A percentile compares a stretch with the other conserved stretches of the same genome.
These are phyloP conservation scores for Aspergillus glaucus DNA, from an alignment of 2,329 filamentous ascomycete species.

Conservation along the genomic window DNA sequence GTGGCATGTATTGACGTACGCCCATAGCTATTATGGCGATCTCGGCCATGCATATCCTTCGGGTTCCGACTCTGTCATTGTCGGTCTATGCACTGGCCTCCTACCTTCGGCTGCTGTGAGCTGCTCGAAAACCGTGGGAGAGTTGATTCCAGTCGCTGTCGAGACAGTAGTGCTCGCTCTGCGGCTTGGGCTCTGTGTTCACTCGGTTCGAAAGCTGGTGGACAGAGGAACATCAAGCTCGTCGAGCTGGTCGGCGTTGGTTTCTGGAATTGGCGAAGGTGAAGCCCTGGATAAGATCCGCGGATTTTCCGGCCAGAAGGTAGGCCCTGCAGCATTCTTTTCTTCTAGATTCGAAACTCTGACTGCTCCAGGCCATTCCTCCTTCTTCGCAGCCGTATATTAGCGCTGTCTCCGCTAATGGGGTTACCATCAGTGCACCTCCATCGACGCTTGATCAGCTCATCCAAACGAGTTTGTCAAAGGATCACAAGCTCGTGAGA, in stretches of 20 bases:
- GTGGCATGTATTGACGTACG: neutral
- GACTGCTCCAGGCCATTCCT: slow-evolving; percentile 37
- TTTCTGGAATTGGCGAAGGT: slow-evolving; percentile 32
- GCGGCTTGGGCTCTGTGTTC: slow-evolving; percentile 37
- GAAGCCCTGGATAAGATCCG: slow-evolving; percentile 21
- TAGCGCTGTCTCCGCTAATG: slow-evolving; percentile 54
- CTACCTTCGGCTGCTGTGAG: slow-evolving; percentile 37
- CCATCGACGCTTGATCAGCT: slow-evolving; percentile 48
- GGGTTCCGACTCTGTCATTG: slow-evolving; percentile 29
- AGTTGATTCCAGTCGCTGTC: slow-evolving; percentile 37
- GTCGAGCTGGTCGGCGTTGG: slow-evolving; percentile 36
- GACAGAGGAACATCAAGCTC: slow-evolving; percentile 22
- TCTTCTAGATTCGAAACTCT: neutral
- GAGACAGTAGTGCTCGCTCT: slow-evolving; percentile 40
- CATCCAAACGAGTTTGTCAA: slow-evolving; percentile 45
- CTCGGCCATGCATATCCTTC: slow-evolving; percentile 36
- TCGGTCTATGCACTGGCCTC: slow-evolving; percentile 40
- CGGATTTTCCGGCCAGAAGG: slow-evolving; percentile 18
- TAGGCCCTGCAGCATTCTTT: slow-evolving; percentile 9
- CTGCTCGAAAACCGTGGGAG: slow-evolving; percentile 34
- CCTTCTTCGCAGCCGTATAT: slow-evolving; percentile 50
- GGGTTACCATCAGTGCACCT: slow-evolving; percentile 55
- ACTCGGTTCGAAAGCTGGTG: slow-evolving; percentile 32
- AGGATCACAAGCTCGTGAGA: slow-evolving; percentile 45
- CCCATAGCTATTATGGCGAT: slow-evolving; percentile 36